Base-by-base conservation (phyloP, 495 filamentous ascomycete genomes). In the Podospora didyma region DNA sequence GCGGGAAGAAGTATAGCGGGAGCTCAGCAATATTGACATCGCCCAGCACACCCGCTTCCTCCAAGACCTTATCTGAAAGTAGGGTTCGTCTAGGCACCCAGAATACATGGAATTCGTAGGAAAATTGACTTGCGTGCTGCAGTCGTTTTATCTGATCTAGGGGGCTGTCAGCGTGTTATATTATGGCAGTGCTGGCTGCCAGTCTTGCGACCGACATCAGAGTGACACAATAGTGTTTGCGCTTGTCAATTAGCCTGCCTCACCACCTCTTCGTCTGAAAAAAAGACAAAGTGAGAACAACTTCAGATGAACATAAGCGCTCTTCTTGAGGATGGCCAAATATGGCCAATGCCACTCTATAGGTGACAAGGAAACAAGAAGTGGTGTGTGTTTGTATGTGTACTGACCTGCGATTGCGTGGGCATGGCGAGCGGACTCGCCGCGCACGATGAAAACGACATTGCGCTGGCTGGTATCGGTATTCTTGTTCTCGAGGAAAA, bases 41-140 rank as follows among this genome's bases (percentile, higher is more conserved):
- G 24, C 95, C 95, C 42, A 96, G 81, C 39, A 97, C 89, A 22
- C 94, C 95, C 21, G 88, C 87, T 64, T 96, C 91, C 72, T 99
- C 95, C 34, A 99, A 74, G 37, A 99, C 86, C 62, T 90, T 86
- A 70, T 97, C 88, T 65, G 89, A 92, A 51, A 97, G 88, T 41
- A 95, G 77, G 11, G 95, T 97, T 50, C 94, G 88, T 55, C 95
- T 83, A 6, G 95, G 94, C 16, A 91, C 85, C 86, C 93, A 96
- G 65, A 97, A 89, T 58, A 97, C 86, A 44, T 88, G 90, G 71
- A 97, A 94, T 65, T 97, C 95, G 80, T 97, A 93, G 54, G 92
- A 88, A 47, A 86, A 86, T 69, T 89, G 88, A 65, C 85, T 86
- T 70, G 89, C 88, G 59, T 86, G 87, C 58, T 92, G 90, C 49